Evolutionary conservation across 2,329 filamentous ascomycete genomes (phyloP).

Genomic region (Ilyonectria destructans): DNA sequence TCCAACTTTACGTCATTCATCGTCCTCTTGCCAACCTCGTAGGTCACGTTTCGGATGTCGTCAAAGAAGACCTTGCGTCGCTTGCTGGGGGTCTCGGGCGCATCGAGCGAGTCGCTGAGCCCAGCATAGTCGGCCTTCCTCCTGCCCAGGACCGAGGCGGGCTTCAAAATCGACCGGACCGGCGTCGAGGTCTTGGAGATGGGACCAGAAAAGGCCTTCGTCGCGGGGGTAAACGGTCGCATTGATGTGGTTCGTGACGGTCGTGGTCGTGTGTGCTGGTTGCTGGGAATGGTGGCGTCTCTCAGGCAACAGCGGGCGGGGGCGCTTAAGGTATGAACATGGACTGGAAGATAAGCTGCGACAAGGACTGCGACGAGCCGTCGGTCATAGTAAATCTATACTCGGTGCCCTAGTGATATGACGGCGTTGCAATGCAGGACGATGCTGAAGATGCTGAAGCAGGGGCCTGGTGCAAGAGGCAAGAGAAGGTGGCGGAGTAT

Average conservation of each 20-base stretch:
- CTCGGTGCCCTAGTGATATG: background rate
- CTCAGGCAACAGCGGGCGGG: slow-evolving; percentile 46
- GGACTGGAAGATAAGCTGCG: slow-evolving; percentile 43
- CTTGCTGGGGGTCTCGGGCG: slow-evolving; percentile 65
- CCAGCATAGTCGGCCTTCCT: slow-evolving; percentile 63
- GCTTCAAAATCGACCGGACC: slow-evolving; percentile 70
- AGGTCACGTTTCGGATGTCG: slow-evolving; percentile 70
- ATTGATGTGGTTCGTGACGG: slow-evolving; percentile 39
- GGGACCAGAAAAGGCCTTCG: slow-evolving; percentile 55
- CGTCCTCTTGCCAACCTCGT: slow-evolving; percentile 68
- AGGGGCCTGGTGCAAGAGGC: slow-evolving; percentile 10
- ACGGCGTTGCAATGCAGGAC: slow-evolving; percentile 7
- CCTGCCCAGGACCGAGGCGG: slow-evolving; percentile 62
- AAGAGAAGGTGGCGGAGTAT: slow-evolving; percentile 29
- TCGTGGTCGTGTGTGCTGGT: slow-evolving; percentile 33
- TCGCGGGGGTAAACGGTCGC: slow-evolving; percentile 54
- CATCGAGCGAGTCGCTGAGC: slow-evolving; percentile 58
- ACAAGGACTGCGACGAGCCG: slow-evolving; percentile 34
- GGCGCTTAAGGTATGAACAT: slow-evolving; percentile 46
- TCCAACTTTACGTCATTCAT: slow-evolving; percentile 71
- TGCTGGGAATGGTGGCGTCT: slow-evolving; percentile 43
- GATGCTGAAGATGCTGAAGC: slow-evolving; percentile 13
- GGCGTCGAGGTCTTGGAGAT: slow-evolving; percentile 57
- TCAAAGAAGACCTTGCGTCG: slow-evolving; percentile 73
- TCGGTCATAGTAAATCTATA: slow-evolving; percentile 49